These are phyloP conservation scores for Xylaria acuta DNA, from an alignment of 495 filamentous ascomycete genomes.

Conservation along the genomic window DNA sequence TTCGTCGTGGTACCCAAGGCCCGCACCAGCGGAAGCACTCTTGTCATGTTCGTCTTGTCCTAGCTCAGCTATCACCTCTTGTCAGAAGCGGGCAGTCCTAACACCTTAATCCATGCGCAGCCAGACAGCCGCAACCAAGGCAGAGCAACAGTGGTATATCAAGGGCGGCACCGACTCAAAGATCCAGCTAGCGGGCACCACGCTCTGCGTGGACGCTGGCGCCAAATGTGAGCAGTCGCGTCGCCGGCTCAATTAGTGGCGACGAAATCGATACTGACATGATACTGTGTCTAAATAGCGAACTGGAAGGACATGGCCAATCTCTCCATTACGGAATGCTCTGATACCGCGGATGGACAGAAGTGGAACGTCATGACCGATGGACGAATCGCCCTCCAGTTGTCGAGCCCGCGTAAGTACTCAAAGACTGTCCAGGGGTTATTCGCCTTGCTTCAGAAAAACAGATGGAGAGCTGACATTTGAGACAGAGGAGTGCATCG, in stretches of 20 bases:
- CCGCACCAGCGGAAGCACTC: constrained; percentile 41
- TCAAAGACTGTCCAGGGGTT: not conserved
- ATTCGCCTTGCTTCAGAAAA: not conserved
- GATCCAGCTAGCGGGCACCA: constrained; percentile 54
- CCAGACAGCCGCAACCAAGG: constrained; percentile 47
- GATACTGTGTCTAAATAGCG: constrained; percentile 31
- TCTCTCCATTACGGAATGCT: constrained; percentile 51
- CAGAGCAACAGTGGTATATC: constrained; percentile 60
- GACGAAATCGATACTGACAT: not conserved
- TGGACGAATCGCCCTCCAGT: constrained; percentile 55
- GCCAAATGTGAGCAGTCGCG: constrained; percentile 46
- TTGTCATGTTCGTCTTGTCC: constrained; percentile 50
- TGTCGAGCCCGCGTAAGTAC: constrained; percentile 50
- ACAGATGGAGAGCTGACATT: constrained; percentile 26
- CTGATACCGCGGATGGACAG: constrained; percentile 48
- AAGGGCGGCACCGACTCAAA: constrained; percentile 44
- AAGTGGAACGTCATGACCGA: constrained; percentile 56
- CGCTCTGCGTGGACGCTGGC: constrained; percentile 58
- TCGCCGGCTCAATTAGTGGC: not conserved
- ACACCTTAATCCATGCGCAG: constrained; percentile 29
- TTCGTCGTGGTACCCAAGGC: constrained; percentile 56
- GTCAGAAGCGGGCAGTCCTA: not conserved
- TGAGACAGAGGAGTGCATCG: constrained; percentile 55
- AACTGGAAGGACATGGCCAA: constrained; percentile 62
- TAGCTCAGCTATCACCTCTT: not conserved